Conservation (phyloP, 352 stramenopile species). For the Phytophthora podocarpi region DNA sequence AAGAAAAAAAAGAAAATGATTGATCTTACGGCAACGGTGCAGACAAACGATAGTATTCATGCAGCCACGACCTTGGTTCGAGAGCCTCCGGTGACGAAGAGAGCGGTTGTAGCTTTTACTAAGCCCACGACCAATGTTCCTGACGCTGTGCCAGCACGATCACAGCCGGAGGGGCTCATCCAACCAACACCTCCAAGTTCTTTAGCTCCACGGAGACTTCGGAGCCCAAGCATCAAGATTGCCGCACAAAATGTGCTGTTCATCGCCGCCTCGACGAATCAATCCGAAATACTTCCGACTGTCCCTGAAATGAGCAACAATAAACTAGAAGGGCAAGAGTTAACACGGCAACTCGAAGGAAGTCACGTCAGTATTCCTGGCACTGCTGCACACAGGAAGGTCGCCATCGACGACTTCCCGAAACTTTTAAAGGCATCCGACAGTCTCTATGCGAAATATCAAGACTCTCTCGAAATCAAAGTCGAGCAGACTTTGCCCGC, state of each 20-base stretch:
- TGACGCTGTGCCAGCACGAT: not conserved
- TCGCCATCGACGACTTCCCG: slow-evolving; percentile 41
- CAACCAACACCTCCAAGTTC: slow-evolving; percentile 11
- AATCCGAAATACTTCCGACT: slow-evolving; percentile 16
- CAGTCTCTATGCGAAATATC: slow-evolving; percentile 39
- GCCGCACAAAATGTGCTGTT: slow-evolving; percentile 45
- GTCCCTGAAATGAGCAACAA: not conserved
- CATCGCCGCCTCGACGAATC: slow-evolving; percentile 17
- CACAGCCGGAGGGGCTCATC: not conserved
- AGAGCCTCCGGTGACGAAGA: slow-evolving; percentile 7
- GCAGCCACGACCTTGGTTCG: not conserved
- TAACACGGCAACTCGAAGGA: not conserved
- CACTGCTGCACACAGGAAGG: slow-evolving; percentile 27
- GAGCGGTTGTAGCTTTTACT: not conserved
- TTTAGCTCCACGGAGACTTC: slow-evolving; percentile 20
- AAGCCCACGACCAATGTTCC: not conserved
- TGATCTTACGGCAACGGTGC: slow-evolving; percentile 43
- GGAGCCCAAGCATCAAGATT: slow-evolving; percentile 39
- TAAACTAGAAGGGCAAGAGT: not conserved
- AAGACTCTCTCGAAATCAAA: slow-evolving; percentile 28
- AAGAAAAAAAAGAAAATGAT: slow-evolving; percentile 46
- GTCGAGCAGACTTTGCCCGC: slow-evolving; percentile 19
- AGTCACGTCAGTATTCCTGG: not conserved
- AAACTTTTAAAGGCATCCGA: slow-evolving; percentile 40
- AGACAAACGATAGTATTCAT: slow-evolving; percentile 46